Evolutionary conservation across 257 asterid species (phyloP).

Genomic region (Parsonsia alboflavescens): DNA sequence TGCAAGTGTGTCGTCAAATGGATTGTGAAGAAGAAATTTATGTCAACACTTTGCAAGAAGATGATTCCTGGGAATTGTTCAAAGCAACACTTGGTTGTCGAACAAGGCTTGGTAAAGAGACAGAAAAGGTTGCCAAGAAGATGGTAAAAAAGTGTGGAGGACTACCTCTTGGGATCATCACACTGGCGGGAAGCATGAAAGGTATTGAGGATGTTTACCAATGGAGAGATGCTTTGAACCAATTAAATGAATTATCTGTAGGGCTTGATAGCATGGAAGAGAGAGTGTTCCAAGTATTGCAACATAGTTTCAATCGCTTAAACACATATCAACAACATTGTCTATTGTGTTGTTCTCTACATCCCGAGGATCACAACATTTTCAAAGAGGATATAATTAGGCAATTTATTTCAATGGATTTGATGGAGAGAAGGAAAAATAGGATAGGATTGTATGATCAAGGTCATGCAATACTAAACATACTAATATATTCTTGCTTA

Average conservation of each 20-base stretch:
- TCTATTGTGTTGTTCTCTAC: conserved; percentile 30
- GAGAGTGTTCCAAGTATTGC: conserved; percentile 18
- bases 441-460: conserved; percentile 23
- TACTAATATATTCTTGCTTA: conserved; percentile 29
- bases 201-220: background rate
- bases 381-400: conserved; percentile 21
- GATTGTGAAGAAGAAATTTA: background rate
- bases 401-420: conserved; percentile 22
- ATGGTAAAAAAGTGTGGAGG: background rate
- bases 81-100: background rate
- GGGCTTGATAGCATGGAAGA: conserved; percentile 22
- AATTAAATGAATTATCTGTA: conserved; percentile 22
- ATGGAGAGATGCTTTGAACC: conserved; percentile 19
- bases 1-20: background rate
- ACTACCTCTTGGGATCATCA: conserved; percentile 6
- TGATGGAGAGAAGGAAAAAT: conserved; percentile 25
- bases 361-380: conserved; percentile 28
- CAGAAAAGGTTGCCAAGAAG: background rate
- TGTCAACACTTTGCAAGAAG: background rate
- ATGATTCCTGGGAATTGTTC: background rate
- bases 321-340: background rate
- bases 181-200: conserved; percentile 1
- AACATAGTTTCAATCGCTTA: too few species aligned
- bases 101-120: background rate
- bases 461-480: conserved; percentile 27